Evolutionary conservation across 495 filamentous ascomycete genomes (phyloP).

Genomic region (Penicillium egyptiacum): DNA sequence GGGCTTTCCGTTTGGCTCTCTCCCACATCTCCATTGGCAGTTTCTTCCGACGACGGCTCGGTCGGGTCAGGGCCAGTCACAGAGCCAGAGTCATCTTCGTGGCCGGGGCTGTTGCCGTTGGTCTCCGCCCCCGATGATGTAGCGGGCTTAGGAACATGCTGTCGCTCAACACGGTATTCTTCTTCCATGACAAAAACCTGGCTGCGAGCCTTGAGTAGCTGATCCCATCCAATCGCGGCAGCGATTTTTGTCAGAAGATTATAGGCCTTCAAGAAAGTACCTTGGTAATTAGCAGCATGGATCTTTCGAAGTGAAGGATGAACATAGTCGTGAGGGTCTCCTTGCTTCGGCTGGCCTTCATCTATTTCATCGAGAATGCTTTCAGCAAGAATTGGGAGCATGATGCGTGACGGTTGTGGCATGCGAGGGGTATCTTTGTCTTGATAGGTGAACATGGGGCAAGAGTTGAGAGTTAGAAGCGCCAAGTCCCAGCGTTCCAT

Average conservation of each 20-base stretch:
- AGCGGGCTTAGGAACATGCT: constrained; percentile 57
- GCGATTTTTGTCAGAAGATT: constrained; percentile 91
- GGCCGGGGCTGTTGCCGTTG: constrained; percentile 40
- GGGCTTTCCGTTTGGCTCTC: constrained; percentile 44
- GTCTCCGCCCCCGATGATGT: constrained; percentile 47
- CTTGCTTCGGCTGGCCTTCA: constrained; percentile 75
- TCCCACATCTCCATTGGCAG: constrained; percentile 37
- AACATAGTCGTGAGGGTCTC: constrained; percentile 71
- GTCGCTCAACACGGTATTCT: constrained; percentile 90
- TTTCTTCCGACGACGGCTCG: constrained; percentile 22
- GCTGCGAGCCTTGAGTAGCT: constrained; percentile 86
- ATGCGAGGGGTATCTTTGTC: constrained; percentile 94
- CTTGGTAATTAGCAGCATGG: constrained; percentile 83
- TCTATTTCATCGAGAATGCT: constrained; percentile 95
- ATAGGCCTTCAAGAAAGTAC: constrained; percentile 94
- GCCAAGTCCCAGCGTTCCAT: constrained; percentile 94
- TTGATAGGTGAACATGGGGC: constrained; percentile 99
- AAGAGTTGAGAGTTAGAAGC: constrained; percentile 94
- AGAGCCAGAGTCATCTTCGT: constrained; percentile 39
- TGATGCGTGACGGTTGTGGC: constrained; percentile 83
- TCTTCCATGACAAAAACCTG: constrained; percentile 99
- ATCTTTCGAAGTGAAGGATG: constrained; percentile 85
- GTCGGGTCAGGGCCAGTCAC: constrained; percentile 36
- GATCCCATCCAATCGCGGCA: constrained; percentile 95
- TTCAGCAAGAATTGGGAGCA: constrained; percentile 82